Percentiles rank a stretch among this genome's conserved stretches.
Conservation (phyloP, 2,329 filamentous ascomycete genomes). For the Talaromyces sp. region DNA sequence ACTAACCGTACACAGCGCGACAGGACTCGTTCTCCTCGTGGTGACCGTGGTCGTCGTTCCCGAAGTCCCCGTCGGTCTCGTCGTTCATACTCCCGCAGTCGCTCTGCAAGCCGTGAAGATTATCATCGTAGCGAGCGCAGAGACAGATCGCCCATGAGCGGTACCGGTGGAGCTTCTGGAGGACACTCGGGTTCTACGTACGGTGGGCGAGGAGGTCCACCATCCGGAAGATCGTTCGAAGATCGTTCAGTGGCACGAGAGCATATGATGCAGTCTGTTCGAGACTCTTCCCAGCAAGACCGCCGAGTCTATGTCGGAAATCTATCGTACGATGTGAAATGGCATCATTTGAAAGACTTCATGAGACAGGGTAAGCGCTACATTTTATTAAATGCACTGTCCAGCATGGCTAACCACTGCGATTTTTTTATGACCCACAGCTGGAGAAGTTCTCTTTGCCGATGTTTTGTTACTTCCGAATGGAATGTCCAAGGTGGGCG, state of each 20-base stretch:
- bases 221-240: conserved; percentile 69
- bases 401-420: conserved; percentile 28
- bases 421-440: conserved; percentile 47
- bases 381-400: conserved; percentile 12
- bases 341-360: conserved; percentile 99
- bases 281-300: conserved; percentile 95
- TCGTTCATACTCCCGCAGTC: conserved; percentile 73
- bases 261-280: conserved; percentile 91
- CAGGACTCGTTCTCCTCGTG: conserved; percentile 60
- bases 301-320: conserved; percentile 99
- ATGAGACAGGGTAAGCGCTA: conserved; percentile 89
- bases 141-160: conserved; percentile 83
- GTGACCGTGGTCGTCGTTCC: conserved; percentile 53
- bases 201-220: conserved; percentile 57
- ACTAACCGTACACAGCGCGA: conserved; percentile 59
- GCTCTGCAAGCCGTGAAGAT: conserved; percentile 73
- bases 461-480: conserved; percentile 99
- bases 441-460: conserved; percentile 98
- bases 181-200: conserved; percentile 60
- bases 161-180: conserved; percentile 61
- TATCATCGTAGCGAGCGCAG: conserved; percentile 69
- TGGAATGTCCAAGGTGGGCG: conserved; percentile 99
- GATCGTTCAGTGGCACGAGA: conserved; percentile 79
- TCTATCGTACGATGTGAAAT: conserved; percentile 98
- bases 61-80: conserved; percentile 74